These are phyloP conservation scores for Rhynchospora breviuscula DNA, from an alignment of 176 grass and related monocot genomes.

Conservation along the genomic window DNA sequence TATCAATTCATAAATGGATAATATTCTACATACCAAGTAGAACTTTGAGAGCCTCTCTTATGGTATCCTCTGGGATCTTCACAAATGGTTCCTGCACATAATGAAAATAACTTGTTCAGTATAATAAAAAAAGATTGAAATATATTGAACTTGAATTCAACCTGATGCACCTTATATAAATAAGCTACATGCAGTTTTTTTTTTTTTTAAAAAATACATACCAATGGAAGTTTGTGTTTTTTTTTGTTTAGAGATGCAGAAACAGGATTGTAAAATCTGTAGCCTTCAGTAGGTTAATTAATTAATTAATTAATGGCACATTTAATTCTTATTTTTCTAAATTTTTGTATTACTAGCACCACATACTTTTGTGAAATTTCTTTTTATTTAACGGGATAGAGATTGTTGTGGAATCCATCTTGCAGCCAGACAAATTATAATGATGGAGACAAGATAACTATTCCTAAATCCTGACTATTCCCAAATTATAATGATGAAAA, in stretches of 20 bases:
- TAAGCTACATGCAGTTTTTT: too few relatives aligned
- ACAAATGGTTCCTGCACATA: slow-evolving; percentile 50
- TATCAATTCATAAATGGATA: neutral
- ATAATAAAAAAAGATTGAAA: neutral
- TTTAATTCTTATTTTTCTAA: neutral
- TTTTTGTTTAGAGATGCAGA: neutral
- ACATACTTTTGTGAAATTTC: neutral
- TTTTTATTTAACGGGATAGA: neutral
- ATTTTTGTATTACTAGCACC: neutral
- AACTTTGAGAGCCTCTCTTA: slow-evolving; percentile 72
- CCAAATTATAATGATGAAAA: too few relatives aligned
- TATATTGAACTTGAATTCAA: neutral
- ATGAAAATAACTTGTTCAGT: neutral
- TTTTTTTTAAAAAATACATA: neutral
- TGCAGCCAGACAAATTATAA: neutral
- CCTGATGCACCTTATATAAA: too few relatives aligned
- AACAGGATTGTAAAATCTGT: neutral
- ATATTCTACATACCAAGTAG: slow-evolving; percentile 51
- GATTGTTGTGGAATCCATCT: neutral
- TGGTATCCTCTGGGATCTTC: slow-evolving; percentile 68
- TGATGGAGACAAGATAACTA: slow-evolving; percentile 28
- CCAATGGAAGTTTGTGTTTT: neutral
- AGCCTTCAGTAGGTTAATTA: neutral
- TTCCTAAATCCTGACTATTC: neutral
- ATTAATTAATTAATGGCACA: neutral